These are phyloP conservation scores for Cytospora piceae DNA, from an alignment of 2,329 filamentous ascomycete genomes.

Conservation along the genomic window DNA sequence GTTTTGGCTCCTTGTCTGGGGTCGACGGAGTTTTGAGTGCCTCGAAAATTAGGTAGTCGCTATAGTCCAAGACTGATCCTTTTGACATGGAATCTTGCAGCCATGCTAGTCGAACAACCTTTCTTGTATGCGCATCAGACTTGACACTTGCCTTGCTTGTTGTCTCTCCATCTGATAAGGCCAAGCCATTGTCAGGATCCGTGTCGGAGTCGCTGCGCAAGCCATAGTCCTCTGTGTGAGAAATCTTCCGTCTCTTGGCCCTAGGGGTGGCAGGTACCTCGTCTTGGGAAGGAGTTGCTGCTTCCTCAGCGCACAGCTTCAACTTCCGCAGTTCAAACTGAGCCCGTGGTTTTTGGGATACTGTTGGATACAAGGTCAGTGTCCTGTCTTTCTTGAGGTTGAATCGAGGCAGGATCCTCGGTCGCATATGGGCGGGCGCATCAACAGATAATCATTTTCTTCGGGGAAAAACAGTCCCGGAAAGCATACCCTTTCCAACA, in stretches of 20 bases:
- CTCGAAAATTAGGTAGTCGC: constrained; percentile 58
- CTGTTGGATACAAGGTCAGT: constrained; percentile 7
- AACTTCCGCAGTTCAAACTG: constrained; percentile 75
- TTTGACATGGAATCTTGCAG: constrained; percentile 55
- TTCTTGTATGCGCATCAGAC: constrained; percentile 34
- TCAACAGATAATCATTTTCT: neutral
- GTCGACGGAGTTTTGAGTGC: constrained; percentile 39
- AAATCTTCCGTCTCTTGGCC: constrained; percentile 34
- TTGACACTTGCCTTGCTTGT: constrained; percentile 3
- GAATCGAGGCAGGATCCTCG: neutral
- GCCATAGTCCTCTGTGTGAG: constrained; percentile 29
- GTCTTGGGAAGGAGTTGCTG: constrained; percentile 32
- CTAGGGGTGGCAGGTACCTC: constrained; percentile 33
- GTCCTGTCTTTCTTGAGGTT: neutral
- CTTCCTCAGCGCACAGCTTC: constrained; percentile 62
- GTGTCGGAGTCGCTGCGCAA: constrained; percentile 33
- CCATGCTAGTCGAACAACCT: constrained; percentile 64
- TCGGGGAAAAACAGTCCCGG: neutral
- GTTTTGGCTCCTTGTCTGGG: constrained; percentile 33
- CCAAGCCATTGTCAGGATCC: constrained; percentile 35
- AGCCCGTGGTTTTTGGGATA: constrained; percentile 71
- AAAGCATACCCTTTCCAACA: constrained; percentile 61
- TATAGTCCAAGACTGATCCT: constrained; percentile 50
- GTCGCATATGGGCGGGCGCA: neutral
- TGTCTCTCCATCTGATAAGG: neutral